Evolutionary conservation across 2,329 filamentous ascomycete genomes (phyloP), one percentile per base, ranked within the genome.

Genomic region (Ophiostoma fasciatum): DNA sequence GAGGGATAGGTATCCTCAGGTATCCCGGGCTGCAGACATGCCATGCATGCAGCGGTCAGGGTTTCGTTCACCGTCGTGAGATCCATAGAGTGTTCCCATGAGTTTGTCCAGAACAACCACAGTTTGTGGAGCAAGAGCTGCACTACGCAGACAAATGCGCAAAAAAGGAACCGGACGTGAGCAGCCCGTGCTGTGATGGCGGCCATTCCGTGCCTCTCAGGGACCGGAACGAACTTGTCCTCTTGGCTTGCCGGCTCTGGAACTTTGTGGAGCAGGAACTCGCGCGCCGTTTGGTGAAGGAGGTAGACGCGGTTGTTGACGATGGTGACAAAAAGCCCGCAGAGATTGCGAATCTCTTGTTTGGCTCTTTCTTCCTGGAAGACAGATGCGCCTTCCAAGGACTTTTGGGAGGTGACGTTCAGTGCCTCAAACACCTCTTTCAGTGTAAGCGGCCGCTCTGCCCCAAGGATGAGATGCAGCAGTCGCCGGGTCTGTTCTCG

Each of bases 241-340:
- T n/a, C n/a, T n/a, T n/a, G n/a, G n/a, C n/a, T n/a, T n/a, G n/a
- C n/a, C n/a, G n/a, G n/a, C n/a, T 3, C 6, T 8, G 27, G 27
- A 5, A 4, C 15, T 8, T 31, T 12, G n/a, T 31, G 19, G n/a
- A 54, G 32, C 26, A 61, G 37, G 39, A 59, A 60, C 29, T 59
- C 56, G 35, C 47, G 57, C 0, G 55, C 58, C 2, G 57, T 61
- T 41, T 61, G 54, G 23, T 61, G 57, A 22, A 61, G 43, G 6
- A 61, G 44, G 41, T 55, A 60, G 5, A 61, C 42, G 33, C 40
- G 50, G 4, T 36, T 41, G 29, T 57, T 43, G 2, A 50, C 39
- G n/a, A 61, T 43, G 14, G 36, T 47, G 3, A 61, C 42, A 33
- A 61, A 58, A 7, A 59, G 48, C 1, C 54, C 56, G 37, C 56